These are phyloP conservation scores for Colletotrichum agaves DNA, from an alignment of 2,329 filamentous ascomycete genomes.

Conservation along the genomic window DNA sequence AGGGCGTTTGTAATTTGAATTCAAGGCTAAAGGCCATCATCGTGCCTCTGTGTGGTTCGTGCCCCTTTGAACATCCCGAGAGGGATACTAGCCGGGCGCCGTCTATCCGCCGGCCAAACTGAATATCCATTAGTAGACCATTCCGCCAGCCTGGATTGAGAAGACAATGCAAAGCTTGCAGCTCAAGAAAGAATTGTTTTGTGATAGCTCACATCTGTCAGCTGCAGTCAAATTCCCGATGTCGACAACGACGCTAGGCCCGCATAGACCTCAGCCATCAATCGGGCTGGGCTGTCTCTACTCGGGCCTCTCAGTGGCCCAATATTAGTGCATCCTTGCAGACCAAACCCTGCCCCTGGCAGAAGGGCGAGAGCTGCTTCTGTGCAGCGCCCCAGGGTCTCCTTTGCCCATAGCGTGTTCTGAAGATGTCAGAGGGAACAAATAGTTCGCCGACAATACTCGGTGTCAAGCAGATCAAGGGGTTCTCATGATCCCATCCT, in stretches of 20 bases:
- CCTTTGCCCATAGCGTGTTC: conserved; percentile 7
- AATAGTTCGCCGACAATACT: conserved; percentile 6
- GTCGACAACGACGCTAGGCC: conserved; percentile 2
- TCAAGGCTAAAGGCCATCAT: conserved; percentile 8
- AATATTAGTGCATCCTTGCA: conserved; percentile 36
- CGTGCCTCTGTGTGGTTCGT: neutral
- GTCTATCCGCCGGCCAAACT: neutral
- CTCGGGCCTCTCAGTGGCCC: conserved; percentile 22
- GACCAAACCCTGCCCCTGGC: conserved; percentile 22
- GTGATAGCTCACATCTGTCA: conserved; percentile 19
- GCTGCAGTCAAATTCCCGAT: conserved; percentile 17
- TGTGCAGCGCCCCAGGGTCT: neutral
- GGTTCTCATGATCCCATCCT: conserved; percentile 7
- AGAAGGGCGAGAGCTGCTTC: conserved; percentile 16
- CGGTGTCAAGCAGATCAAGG: conserved; percentile 18
- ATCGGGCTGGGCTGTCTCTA: conserved; percentile 21
- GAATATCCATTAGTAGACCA: neutral
- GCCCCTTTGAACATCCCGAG: conserved; percentile 11
- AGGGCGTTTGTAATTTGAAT: conserved; percentile 22
- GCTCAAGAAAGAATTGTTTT: neutral
- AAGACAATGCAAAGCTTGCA: conserved; percentile 4
- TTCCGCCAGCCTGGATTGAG: conserved; percentile 23
- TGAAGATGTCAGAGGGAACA: neutral
- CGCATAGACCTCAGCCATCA: conserved; percentile 17
- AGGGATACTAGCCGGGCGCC: neutral